These are phyloP conservation scores for Labyrinthula sp. DNA, from an alignment of 352 stramenopile species.

Conservation along the genomic window DNA sequence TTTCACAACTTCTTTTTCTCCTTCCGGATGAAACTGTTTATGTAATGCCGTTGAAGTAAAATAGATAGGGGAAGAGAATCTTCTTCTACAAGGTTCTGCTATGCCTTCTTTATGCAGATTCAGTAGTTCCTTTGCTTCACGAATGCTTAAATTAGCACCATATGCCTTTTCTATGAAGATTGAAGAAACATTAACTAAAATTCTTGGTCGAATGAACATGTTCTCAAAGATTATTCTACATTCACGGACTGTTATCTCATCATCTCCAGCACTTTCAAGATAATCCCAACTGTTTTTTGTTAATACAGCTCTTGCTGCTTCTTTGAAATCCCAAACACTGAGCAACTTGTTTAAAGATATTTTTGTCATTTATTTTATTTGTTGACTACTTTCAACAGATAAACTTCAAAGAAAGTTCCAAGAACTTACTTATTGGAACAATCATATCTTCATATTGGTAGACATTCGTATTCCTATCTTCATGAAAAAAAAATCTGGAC, in stretches of 20 bases:
- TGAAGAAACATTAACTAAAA: constrained; percentile 71
- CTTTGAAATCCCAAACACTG: constrained; percentile 66
- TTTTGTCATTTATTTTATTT: too few species aligned
- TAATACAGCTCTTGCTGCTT: constrained; percentile 56
- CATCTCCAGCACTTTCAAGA: constrained; percentile 68
- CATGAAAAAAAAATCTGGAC: too few species aligned
- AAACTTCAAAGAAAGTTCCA: too few species aligned
- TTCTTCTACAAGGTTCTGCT: too few species aligned
- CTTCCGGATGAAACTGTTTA: constrained; percentile 76
- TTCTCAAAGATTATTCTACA: constrained; percentile 62
- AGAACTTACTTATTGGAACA: too few species aligned
- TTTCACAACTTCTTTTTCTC: constrained; percentile 56
- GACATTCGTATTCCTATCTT: too few species aligned
- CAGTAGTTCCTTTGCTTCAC: too few species aligned
- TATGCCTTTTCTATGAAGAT: constrained; percentile 64
- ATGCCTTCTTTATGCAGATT: too few species aligned
- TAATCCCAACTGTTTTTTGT: constrained; percentile 71
- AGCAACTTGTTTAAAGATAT: constrained; percentile 35
- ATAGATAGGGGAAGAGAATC: too few species aligned
- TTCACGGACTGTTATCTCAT: constrained; percentile 56
- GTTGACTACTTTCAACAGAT: too few species aligned
- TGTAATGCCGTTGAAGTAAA: constrained; percentile 64
- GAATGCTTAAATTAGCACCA: constrained; percentile 56
- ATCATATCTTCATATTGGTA: too few species aligned
- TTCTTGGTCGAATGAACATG: constrained; percentile 71